phyloP scores from a whole-genome alignment of 352 stramenopile genomes.

The Halophytophthora batemanensis region DNA sequence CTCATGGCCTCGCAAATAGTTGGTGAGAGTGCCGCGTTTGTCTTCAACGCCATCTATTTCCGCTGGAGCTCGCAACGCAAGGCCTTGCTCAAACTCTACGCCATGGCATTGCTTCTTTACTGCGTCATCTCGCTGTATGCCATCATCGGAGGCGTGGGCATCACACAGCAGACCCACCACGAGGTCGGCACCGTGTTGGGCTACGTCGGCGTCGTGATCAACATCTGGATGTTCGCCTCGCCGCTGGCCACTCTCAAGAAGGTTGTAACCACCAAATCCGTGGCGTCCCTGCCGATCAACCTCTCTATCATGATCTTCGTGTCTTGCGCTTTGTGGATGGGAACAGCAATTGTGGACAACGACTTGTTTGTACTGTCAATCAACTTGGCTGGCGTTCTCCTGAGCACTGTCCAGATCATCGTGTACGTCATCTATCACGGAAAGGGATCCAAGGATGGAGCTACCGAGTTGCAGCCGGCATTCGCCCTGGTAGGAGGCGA shows the following conservation, averaged over 20 bases:
- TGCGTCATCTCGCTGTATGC: conserved; percentile 11
- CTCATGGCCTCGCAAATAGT: conserved; percentile 9
- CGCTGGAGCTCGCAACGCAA: neutral
- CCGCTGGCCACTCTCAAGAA: conserved; percentile 40
- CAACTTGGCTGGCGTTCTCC: conserved; percentile 30
- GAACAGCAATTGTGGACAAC: conserved; percentile 37
- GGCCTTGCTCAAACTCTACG: conserved; percentile 8
- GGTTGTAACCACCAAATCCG: conserved; percentile 37
- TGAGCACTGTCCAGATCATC: conserved; percentile 40
- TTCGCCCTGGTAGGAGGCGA: no score
- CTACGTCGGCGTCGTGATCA: conserved; percentile 20
- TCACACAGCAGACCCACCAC: conserved; percentile 4
- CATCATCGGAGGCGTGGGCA: neutral
- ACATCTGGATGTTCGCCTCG: conserved; percentile 48
- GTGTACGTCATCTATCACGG: conserved; percentile 52
- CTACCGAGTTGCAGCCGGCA: no score
- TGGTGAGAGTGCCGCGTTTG: conserved; percentile 4
- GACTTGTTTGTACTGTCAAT: conserved; percentile 43
- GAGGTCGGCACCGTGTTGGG: conserved; percentile 8
- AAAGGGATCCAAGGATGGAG: no score
- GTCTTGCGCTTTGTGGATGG: conserved; percentile 46
- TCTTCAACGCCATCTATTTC: conserved; percentile 15
- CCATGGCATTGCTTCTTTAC: conserved; percentile 1
- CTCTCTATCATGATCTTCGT: conserved; percentile 38
- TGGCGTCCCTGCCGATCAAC: conserved; percentile 44